These are phyloP conservation scores for Secale cereale DNA, from an alignment of 176 grass and related monocot species.

Conservation along the genomic window DNA sequence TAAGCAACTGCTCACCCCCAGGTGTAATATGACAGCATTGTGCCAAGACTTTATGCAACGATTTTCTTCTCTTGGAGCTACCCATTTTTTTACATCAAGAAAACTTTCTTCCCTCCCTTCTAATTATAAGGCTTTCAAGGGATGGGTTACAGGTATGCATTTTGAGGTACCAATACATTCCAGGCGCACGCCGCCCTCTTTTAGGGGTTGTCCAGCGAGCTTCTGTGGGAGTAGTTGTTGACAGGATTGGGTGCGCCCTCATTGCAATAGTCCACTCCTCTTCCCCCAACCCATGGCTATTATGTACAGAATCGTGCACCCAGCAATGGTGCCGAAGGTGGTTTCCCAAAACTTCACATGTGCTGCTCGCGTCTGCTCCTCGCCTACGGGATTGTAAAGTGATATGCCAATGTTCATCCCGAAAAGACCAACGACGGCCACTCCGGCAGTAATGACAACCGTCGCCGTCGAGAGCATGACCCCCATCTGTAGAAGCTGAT, in stretches of 20 bases:
- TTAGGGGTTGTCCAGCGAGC: neutral
- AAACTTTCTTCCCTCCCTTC: neutral
- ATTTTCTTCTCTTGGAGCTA: neutral
- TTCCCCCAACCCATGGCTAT: constrained; percentile 64
- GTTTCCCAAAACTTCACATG: constrained; percentile 66
- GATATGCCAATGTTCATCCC: constrained; percentile 73
- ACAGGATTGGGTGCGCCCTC: neutral
- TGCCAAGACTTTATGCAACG: constrained; percentile 6
- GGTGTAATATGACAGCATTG: neutral
- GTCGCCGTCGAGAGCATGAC: constrained; percentile 72
- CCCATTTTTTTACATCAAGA: neutral
- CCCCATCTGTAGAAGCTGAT: constrained; percentile 72
- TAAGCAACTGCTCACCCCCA: neutral
- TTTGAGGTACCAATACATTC: neutral
- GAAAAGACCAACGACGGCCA: constrained; percentile 61
- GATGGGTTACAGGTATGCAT: neutral
- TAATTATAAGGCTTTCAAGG: neutral
- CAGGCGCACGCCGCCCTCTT: neutral
- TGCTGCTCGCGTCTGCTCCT: neutral
- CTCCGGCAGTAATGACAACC: constrained; percentile 60
- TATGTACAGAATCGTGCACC: constrained; percentile 47
- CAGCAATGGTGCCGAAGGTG: constrained; percentile 45
- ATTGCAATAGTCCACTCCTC: constrained; percentile 64
- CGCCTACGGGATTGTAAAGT: constrained; percentile 29
- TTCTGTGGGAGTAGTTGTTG: neutral